phyloP scores from a whole-genome alignment of 176 grass and related monocot genomes.

The Luzula sylvatica region DNA sequence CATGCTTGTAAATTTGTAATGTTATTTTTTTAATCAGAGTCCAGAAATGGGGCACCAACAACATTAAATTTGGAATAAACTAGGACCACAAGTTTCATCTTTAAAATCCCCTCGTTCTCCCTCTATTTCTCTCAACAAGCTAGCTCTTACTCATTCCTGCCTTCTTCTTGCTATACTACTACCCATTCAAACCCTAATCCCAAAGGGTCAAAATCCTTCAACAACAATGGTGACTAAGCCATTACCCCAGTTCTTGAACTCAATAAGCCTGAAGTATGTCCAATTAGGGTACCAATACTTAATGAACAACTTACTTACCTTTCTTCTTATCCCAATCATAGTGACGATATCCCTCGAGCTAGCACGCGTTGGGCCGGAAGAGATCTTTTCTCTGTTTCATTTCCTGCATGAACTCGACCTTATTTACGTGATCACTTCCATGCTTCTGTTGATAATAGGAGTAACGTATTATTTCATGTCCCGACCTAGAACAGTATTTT shows the following conservation, averaged over 20 bases:
- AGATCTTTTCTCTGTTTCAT: not conserved
- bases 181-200: not conserved
- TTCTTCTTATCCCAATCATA: slow-evolving; percentile 24
- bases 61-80: too few species aligned
- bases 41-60: too few species aligned
- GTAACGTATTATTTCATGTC: slow-evolving; percentile 32
- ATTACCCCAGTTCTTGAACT: too few species aligned
- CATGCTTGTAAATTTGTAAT: too few species aligned
- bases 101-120: slow-evolving; percentile 18
- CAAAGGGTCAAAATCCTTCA: not conserved
- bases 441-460: slow-evolving; percentile 14
- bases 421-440: slow-evolving; percentile 25
- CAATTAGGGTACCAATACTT: slow-evolving; percentile 34
- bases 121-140: not conserved
- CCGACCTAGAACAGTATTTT: slow-evolving; percentile 45
- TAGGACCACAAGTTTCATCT: slow-evolving; percentile 5
- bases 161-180: not conserved
- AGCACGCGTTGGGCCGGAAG: slow-evolving; percentile 13
- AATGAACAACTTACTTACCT: slow-evolving; percentile 37
- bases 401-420: slow-evolving; percentile 7
- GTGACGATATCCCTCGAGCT: slow-evolving; percentile 7
- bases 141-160: not conserved
- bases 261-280: slow-evolving; percentile 20
- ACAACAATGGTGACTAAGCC: not conserved
- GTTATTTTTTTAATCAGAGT: not conserved